Percentiles rank a stretch among this genome's conserved stretches.
Conservation (phyloP, 2,329 filamentous ascomycete species). For the Tolypocladium endophyticum region DNA sequence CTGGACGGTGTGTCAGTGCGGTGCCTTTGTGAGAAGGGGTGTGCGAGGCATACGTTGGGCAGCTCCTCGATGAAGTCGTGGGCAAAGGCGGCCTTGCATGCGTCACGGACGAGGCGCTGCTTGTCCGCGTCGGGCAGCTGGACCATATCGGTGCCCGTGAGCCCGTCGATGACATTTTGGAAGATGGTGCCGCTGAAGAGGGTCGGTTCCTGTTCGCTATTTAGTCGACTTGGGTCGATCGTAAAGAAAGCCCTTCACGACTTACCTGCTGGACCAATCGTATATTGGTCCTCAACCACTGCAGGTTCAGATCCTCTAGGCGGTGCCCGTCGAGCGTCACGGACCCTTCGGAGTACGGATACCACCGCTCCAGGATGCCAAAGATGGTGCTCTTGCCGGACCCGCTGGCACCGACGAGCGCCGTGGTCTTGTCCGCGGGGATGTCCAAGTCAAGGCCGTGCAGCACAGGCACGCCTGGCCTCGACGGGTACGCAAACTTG, state of each 20-base stretch:
- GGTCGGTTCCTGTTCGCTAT: conserved; percentile 34
- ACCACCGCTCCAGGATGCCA: conserved; percentile 49
- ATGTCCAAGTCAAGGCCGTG: conserved; percentile 30
- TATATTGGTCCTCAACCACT: conserved; percentile 42
- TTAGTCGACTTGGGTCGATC: neutral
- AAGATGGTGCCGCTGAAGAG: conserved; percentile 42
- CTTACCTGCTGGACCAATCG: conserved; percentile 35
- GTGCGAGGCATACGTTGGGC: conserved; percentile 18
- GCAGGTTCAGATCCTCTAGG: conserved; percentile 32
- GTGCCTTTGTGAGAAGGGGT: neutral
- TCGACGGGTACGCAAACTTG: conserved; percentile 45
- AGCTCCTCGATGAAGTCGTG: conserved; percentile 41
- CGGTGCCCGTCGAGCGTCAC: conserved; percentile 34
- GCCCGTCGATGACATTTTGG: conserved; percentile 40
- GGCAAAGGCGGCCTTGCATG: conserved; percentile 39
- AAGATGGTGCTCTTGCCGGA: conserved; percentile 50
- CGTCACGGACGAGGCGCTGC: conserved; percentile 30
- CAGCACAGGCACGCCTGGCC: conserved; percentile 37
- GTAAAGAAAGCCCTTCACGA: neutral
- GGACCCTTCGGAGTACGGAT: conserved; percentile 33
- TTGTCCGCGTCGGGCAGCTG: conserved; percentile 31
- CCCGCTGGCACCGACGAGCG: conserved; percentile 47
- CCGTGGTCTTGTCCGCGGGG: conserved; percentile 36
- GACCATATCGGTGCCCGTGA: conserved; percentile 26
- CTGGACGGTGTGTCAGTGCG: conserved; percentile 4